phyloP scores from a whole-genome alignment of 495 filamentous ascomycete species.

The Podospora didyma region DNA sequence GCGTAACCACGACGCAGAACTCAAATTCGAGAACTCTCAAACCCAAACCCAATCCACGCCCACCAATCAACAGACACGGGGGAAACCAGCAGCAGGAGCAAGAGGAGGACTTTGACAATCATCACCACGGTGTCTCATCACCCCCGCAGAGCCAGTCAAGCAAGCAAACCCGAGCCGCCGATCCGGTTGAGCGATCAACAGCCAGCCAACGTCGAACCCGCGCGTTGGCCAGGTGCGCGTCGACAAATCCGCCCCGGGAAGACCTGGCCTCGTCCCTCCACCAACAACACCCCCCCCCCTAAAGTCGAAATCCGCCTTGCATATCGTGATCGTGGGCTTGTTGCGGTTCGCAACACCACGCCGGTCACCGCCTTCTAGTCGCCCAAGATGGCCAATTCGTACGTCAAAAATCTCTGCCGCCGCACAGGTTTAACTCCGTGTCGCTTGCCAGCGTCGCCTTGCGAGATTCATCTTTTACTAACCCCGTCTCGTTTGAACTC shows the following conservation, averaged over 20 bases:
- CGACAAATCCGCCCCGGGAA: not conserved
- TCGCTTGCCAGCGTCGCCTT: not conserved
- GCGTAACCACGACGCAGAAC: slow-evolving; percentile 15
- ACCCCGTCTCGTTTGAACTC: not conserved
- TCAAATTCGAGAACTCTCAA: slow-evolving; percentile 2
- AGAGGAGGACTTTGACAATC: slow-evolving; percentile 1
- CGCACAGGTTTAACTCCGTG: not conserved
- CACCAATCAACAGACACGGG: slow-evolving; percentile 13
- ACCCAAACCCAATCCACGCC: slow-evolving; percentile 13
- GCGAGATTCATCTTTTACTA: slow-evolving; percentile 3
- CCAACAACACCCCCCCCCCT: not conserved
- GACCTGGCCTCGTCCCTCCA: not conserved
- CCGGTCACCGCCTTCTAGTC: not conserved
- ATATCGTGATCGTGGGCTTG: slow-evolving; percentile 3
- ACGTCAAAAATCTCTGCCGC: not conserved
- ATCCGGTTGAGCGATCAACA: not conserved
- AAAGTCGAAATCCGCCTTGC: not conserved
- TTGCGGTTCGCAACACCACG: not conserved
- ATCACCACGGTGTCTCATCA: slow-evolving; percentile 1
- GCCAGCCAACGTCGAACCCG: not conserved
- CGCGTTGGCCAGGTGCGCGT: slow-evolving; percentile 1
- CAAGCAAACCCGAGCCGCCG: not conserved
- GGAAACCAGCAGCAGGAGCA: not conserved
- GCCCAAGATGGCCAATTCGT: slow-evolving; percentile 16
- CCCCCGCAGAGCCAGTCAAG: not conserved